These are phyloP conservation scores for Septoria petroselini DNA, from an alignment of 2,329 filamentous ascomycete species.

Conservation along the genomic window DNA sequence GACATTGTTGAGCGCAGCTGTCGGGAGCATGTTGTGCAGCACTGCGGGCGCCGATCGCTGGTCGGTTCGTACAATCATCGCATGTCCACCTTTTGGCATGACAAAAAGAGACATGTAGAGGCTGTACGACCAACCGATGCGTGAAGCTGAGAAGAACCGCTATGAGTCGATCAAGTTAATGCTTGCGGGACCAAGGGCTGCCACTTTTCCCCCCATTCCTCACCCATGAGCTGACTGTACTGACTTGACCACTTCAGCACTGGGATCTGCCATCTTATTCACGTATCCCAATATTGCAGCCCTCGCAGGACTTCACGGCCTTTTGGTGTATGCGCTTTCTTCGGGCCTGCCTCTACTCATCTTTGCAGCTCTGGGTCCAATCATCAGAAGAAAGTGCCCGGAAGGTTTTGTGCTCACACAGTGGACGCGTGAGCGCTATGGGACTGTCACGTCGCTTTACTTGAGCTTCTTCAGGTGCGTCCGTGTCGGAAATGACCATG, in stretches of 20 bases:
- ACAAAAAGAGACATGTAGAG: conserved; percentile 2
- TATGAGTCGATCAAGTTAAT: conserved; percentile 98
- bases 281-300: conserved; percentile 78
- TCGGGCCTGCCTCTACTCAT: conserved; percentile 69
- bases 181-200: conserved; percentile 98
- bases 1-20: background rate
- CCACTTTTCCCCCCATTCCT: conserved; percentile 62
- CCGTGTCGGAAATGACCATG: background rate
- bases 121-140: conserved; percentile 11
- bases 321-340: conserved; percentile 71
- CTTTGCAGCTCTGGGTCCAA: conserved; percentile 71
- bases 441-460: conserved; percentile 65
- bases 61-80: conserved; percentile 7
- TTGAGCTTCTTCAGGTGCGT: conserved; percentile 67
- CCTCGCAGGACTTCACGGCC: conserved; percentile 73
- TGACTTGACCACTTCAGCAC: conserved; percentile 50
- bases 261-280: conserved; percentile 80
- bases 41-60: conserved; percentile 76
- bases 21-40: conserved; percentile 45
- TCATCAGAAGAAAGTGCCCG: conserved; percentile 75
- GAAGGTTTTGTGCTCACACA: conserved; percentile 82
- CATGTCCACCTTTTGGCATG: conserved; percentile 5
- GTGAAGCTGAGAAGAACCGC: conserved; percentile 94
- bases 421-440: conserved; percentile 79
- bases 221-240: conserved; percentile 34